Base-by-base conservation (phyloP, 495 filamentous ascomycete species). In the Tuber brumale region DNA sequence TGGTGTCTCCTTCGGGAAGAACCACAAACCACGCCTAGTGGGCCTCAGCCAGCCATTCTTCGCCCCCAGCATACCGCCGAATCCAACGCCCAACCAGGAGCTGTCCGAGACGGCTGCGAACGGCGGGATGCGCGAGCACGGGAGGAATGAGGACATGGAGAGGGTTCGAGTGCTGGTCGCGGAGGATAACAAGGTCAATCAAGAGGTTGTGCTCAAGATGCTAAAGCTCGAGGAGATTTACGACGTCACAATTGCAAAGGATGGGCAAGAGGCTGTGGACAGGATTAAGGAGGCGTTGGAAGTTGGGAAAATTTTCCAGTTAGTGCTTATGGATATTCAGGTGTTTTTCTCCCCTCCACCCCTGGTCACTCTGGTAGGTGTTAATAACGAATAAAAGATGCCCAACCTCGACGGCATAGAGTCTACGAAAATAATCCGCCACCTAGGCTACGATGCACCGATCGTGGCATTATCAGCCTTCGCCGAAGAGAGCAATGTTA, bases 101-200 rank as follows among this genome's bases (percentile, higher is more conserved):
- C 70, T 77, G 57, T 85, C 84, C 37, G 86, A 88, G 83, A 61
- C 88, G 80, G 78, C 88, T 81, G 86, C 87, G 83, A 27, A n/a
- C 9, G 9, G n/a, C 10, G 23, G n/a, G 9, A 27, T 57, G n/a
- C n/a, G 10, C n/a, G 51, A 66, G 57, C 57, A 31, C 27, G 45
- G 88, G 78, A 83, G 84, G 57, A 86, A 85, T 44, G 83, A 85
- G 31, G 85, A 84, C 42, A 83, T 57, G 31, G 78, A 70, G 61
- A 93, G 90, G 81, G 87, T 96, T 41, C 89, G 91, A 43, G 92
- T 97, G 8, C 85, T 97, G n/a, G 94, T 97, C 37, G 94, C 94
- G 0, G 94, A 97, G 82, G 94, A 97, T 85, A 97, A 97, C 82
- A 90, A 90, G 44, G 93, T 94, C n/a, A 97, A 97, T 82, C 92